Evolutionary conservation across 495 filamentous ascomycete species (phyloP), one percentile per base, ranked within the genome.

Genomic region (Lophiostoma macrostomum): DNA sequence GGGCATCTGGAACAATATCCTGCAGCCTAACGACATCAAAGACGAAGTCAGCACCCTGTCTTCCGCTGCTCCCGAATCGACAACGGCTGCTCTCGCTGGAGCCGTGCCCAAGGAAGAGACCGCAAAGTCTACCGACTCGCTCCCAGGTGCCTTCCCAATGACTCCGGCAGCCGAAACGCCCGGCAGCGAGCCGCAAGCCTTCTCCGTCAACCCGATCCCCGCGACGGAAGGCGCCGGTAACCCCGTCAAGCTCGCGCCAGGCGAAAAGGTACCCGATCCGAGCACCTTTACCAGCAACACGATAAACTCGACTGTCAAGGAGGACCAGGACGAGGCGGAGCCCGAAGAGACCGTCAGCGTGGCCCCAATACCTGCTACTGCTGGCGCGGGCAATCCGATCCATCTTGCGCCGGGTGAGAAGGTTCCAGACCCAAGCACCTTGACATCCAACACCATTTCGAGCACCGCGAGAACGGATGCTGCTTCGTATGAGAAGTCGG

Each of bases 1-100:
- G 42, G 80, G 84, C 54, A 93, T 90, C 76, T 74, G 87, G 48
- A 96, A 96, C 75, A 96, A 96, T 80, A 76, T 96, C 43, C 76
- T 98, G 25, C 76, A 80, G 11, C 82, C 86, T 13, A 79, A 89
- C 50, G 77, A 87, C 58, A 85, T 95, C 49, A 69, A 74, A 22
- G 50, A 64, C 55, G 52, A 42, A 6, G 57, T 68, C 47, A 73
- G 73, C 65, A 78, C 79, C 54, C 85, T 90, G 71, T 84, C 83
- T 58, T 78, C 79, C 31, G 86, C 83, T 22, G 77, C 80, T 20
- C 85, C 89, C 34, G 72, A 80, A 55, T 84, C 88, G n/a, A 84
- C 86, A 27, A 91, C 89, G 41, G 82, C 84, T 30, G 75, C 75
- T 19, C 71, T 93, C 61, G 87, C 88, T 22, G 81, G 75, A 35